These are phyloP conservation scores for barley (Hordeum vulgare) DNA, from an alignment of 176 grass and related monocot species.

Conservation along the genomic window MorexV3_pseudomolecules_assembly NC_058523.1:7764191-7764690, in stretches of 20 bases:
- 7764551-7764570: neutral
- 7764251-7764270: constrained; percentile 64
- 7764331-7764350: neutral
- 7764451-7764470: neutral
- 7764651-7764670: neutral
- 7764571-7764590: neutral
- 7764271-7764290: neutral
- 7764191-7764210: constrained; percentile 78
- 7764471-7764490: neutral
- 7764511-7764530: neutral
- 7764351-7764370: neutral
- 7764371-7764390: neutral
- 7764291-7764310: neutral
- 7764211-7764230: constrained; percentile 66
- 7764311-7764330: neutral
- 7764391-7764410: neutral
- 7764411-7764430: neutral
- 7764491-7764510: neutral
- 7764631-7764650: neutral
- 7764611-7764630: neutral
- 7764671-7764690: neutral
- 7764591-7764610: neutral
- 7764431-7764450: neutral
- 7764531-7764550: neutral
- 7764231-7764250: constrained; percentile 93